Evolutionary conservation across 352 stramenopile genomes (phyloP), one percentile per base, ranked within the genome.

Genomic region (Pythium rishiriense): DNA sequence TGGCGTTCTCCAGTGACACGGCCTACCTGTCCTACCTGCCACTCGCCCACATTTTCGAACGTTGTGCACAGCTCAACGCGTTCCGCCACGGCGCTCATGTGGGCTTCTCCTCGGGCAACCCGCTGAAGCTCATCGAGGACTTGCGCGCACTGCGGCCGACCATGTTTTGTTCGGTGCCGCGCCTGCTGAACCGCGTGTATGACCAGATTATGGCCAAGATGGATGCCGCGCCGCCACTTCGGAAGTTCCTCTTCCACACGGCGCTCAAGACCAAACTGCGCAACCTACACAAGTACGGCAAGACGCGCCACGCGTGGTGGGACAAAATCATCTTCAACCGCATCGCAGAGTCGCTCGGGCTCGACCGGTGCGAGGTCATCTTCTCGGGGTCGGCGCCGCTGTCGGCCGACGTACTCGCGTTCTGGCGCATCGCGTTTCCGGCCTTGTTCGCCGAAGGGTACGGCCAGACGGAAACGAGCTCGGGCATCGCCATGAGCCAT

Each of bases 101-200:
- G 24, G 96, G 91, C 1, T 99, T 99, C 72, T 98, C 85, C 37
- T 83, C 91, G n/a, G 93, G 91, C 11, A 87, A 98, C 69, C 79
- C 93, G 14, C 66, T 87, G 22, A 82, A 91, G 29, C 74, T 99
- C 4, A 75, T 99, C 49, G 90, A 98, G 62, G 97, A 99, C 74
- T 66, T 98, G 7, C 75, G 87, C 25, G 88, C 83, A 12, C 88
- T 98, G 54, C 78, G 87, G 7, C 97, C 97, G 0, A 98, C 96
- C 1, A 66, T 98, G 4, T 96, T 99, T 58, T 83, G 85, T 39
- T 87, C 85, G 6, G 96, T 98, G n/a, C 97, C 97, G 19, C 81
- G 97, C 5, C 79, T 99, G 12, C 78, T 98, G 35, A 98, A 99
- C 67, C 97, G 97, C 58, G 96, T 99, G 43, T 90, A 99, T 76